Base-by-base conservation (phyloP, 345 rosid species). In the Syzygium aqueum region DNA sequence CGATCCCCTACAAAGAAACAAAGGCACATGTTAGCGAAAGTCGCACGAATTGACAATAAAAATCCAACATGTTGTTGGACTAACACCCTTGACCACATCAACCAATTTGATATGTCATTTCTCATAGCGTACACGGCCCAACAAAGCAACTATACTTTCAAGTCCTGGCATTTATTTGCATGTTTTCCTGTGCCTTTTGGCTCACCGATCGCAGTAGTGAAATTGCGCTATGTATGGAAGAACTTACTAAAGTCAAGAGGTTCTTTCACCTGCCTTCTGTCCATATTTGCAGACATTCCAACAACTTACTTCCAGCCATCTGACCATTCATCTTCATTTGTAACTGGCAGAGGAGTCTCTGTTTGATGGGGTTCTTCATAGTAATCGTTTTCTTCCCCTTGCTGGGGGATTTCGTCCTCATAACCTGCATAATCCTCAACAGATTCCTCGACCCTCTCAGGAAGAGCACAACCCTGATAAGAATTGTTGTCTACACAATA, bases 401-500 rank as follows among this genome's bases (percentile, higher is more conserved):
- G 59, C 59, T 30, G 40, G 53, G 65, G 73, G 86, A 51, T 57
- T 57, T 12, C 87, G 13, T 54, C 63, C 27, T 53, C 73, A 56
- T 23, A 30, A 67, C 1, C 2, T 33, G 67, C 49, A 40, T 37
- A 21, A 28, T 84, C 61, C 15, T 61, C 33, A 63, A 52, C 65
- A 21, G 11, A 84, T 49, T n/a, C 56, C 85, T 91, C 94, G 30
- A 89, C 87, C 87, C 95, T 92, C 52, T 92, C 95, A n/a, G 98
- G 98, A 40, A 94, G 94, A 90, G 90, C 86, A 85, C 99, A 96
- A 19, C 99, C 99, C 90, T 92, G 91, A 85, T 95, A 96, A 85
- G 95, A 93, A 89, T 91, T 87, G 88, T 95, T 94, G 86, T 96
- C 97, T 51, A 88, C 91, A 89, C 97, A 95, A 80, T 91, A 89